A percentile compares a stretch with the other conserved stretches of the same genome.
These are phyloP conservation scores for Vigna trinervia DNA, from an alignment of 306 rosid species.

Conservation along the genomic window DNA sequence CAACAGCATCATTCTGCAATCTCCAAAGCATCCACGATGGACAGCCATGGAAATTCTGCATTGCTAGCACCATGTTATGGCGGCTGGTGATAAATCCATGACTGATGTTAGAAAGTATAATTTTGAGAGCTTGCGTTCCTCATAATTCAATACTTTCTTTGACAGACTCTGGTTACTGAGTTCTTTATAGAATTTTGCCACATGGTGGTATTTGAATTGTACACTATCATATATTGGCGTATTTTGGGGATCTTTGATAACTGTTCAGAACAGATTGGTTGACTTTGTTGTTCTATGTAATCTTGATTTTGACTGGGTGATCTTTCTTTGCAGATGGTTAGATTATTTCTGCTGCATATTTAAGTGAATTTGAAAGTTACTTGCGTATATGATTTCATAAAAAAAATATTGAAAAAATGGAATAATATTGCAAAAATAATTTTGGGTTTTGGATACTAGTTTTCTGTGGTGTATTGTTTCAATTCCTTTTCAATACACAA, in stretches of 20 bases:
- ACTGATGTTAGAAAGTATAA: too few species aligned
- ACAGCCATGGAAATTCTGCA: too few species aligned
- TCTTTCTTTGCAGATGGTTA: neutral
- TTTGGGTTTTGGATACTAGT: neutral
- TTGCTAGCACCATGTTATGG: too few species aligned
- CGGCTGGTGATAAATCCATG: too few species aligned
- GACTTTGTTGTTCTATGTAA: neutral
- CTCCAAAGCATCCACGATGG: too few species aligned
- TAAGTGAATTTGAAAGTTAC: neutral
- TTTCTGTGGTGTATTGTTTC: neutral
- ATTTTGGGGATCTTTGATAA: neutral
- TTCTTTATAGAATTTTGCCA: neutral
- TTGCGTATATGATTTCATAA: neutral
- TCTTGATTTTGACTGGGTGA: neutral
- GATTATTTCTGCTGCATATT: neutral
- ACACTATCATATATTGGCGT: neutral
- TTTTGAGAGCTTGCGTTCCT: neutral
- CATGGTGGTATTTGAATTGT: neutral
- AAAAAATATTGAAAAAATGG: neutral
- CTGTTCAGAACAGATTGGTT: neutral
- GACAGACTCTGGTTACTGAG: neutral
- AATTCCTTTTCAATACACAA: neutral
- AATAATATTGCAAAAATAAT: neutral
- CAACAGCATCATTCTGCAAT: too few species aligned
- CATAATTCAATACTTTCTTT: neutral